These are phyloP conservation scores for Penicillium lagena DNA, from an alignment of 495 filamentous ascomycete genomes.

Conservation along the genomic window DNA sequence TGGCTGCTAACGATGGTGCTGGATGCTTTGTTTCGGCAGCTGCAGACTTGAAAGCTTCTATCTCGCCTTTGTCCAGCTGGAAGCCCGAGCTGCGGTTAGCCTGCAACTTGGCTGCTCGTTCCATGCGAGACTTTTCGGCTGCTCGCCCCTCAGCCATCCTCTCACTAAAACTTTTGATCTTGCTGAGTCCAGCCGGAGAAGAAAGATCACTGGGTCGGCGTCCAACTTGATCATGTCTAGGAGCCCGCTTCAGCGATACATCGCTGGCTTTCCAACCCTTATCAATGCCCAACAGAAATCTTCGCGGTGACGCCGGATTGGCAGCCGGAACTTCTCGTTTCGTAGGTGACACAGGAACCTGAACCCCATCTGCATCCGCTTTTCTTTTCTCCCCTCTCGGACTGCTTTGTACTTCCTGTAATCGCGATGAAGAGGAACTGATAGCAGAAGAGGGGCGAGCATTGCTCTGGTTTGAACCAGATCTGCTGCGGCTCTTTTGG, in stretches of 20 bases:
- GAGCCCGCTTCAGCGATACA: constrained; percentile 75
- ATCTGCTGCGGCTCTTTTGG: constrained; percentile 48
- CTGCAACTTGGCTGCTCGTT: constrained; percentile 48
- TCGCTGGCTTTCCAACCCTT: constrained; percentile 77
- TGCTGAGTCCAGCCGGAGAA: constrained; percentile 23
- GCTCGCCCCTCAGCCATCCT: constrained; percentile 62
- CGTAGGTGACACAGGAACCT: constrained; percentile 79
- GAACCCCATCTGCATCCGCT: constrained; percentile 37
- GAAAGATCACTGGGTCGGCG: background rate
- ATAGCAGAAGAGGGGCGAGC: constrained; percentile 20
- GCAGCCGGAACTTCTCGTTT: constrained; percentile 39
- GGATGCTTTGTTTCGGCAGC: constrained; percentile 39
- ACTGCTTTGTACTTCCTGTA: constrained; percentile 17
- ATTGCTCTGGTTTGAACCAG: constrained; percentile 18
- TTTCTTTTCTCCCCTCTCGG: constrained; percentile 11
- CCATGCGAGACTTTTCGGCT: constrained; percentile 40
- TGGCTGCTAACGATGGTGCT: constrained; percentile 34
- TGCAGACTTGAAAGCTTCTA: constrained; percentile 57
- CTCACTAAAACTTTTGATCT: constrained; percentile 77
- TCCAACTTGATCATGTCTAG: constrained; percentile 16
- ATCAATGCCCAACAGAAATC: constrained; percentile 82
- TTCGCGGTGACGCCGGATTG: constrained; percentile 66
- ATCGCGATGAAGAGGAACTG: constrained; percentile 11
- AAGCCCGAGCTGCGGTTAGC: constrained; percentile 68
- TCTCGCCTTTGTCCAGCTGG: constrained; percentile 55